Base-by-base conservation (phyloP, 2,329 filamentous ascomycete species). In the Trichoderma polysporum region DNA sequence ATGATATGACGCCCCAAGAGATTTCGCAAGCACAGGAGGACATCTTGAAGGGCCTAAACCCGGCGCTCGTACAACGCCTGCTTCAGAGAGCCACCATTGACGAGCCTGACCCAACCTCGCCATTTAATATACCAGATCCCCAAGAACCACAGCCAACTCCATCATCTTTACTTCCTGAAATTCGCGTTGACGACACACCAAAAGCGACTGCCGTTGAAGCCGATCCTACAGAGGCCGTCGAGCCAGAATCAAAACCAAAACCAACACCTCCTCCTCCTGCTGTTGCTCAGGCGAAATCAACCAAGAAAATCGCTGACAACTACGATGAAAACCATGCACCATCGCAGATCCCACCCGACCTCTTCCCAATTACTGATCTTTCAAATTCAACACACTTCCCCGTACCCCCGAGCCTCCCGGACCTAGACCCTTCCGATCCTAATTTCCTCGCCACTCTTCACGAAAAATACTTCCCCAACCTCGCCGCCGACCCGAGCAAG, bases 391-490 rank as follows among this genome's bases (percentile, higher is more conserved):
- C 85, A 15, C 91, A 92, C 79, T 92, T 90, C 77, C 90, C 89
- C 10, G 78, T 77, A n/a, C 80, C 78, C 2, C 82, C 78, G 10
- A 76, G 74, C 49, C 77, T 85, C 6, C 91, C 91, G 12, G 90
- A 93, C 68, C 90, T 98, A 70, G 92, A 98, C 76, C 93, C 94
- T 0, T 83, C 87, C 41, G 92, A 94, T 68, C 90, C 92, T 0
- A 84, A 92, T 74, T 98, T 98, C 80, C 88, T 98, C 67, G 80
- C 87, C 54, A 90, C 92, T 66, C 87, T 99, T 6, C 94, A 97
- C 82, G 81, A 88, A 25, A 97, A 97, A 78, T 99, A 97, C 85
- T 99, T 97, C 79, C 94, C 95, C 13, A 87, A 89, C 69, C 89
- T 97, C 1, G 88, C 94, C 2, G 88, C 93, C 64, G 92, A 97